Evolutionary conservation across 805 yeast species (phyloP), one percentile per base, ranked within the genome.

Genomic region (Spathaspora girioi): DNA sequence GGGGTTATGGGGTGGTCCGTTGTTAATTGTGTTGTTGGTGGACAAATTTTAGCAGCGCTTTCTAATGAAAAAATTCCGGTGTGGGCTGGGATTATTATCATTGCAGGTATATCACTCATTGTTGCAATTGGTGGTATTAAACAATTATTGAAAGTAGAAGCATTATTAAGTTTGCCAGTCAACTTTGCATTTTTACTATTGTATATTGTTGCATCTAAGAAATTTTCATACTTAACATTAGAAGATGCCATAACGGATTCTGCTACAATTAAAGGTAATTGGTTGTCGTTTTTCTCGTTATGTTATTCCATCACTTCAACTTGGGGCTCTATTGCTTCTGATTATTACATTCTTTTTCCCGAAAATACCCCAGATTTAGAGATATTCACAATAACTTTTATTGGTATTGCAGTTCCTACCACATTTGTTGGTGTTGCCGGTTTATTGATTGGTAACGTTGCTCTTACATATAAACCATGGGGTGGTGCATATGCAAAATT

Each of bases 1-100:
- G 96, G 96, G 47, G 86, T 86, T 14, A 65, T 88, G 59, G 97
- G 97, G n/a, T 90, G 97, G 97, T 82, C 93, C n/a, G 84, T 90
- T 35, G 91, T 89, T n/a, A 89, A 89, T 63, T 81, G 87, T 58
- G 94, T 89, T 46, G 84, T 89, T 51, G 96, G 96, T 38, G 97
- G 97, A 17, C 91, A 90, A 67, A 85, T 90, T 53, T 67, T 90
- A 46, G 75, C 82, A 8, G 78, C 86, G 42, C 72, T 90, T 18
- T 83, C 90, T 40, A 69, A 83, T 57, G 87, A 81, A 14, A 77
- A 74, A 54, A 77, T 89, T 1, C 89, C 96, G 1, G 61, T 89
- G 38, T 82, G 83, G 62, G 83, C 83, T 17, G 96, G 96, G 4
- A 86, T 90, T 51, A 66, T 86, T 23, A 83, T 90, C 46, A 85